Evolutionary conservation across 805 yeast genomes (phyloP), one percentile per base, ranked within the genome.

Genomic region (Candida fluviatilis): DNA sequence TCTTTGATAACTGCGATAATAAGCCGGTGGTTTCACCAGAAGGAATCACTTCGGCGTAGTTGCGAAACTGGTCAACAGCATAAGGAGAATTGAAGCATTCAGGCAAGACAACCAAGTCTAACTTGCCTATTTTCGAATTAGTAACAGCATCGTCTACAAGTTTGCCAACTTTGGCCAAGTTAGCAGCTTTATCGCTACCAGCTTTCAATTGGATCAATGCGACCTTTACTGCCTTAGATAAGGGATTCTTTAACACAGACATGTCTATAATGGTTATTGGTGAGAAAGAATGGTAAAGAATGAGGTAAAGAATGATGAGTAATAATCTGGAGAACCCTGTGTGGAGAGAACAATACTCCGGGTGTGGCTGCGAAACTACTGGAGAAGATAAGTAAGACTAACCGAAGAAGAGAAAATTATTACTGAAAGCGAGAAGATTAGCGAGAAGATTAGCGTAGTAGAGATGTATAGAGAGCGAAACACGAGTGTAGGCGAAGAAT

Each of bases 21-120:
- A 84, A 74, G 37, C 59, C 48, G 3, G 91, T 80, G 4, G 80
- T 72, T 42, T 78, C 81, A 4, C 95, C 95, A 1, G 66, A 58
- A 4, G 95, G 95, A 31, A 93, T 84, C n/a, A 60, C 50, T 59
- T 93, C 99, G 3, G 96, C 90, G 57, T 93, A 91, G 42, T 86
- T 80, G 4, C 84, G 77, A 62, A 93, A 93, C 45, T 90, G 83
- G 41, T 77, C 76, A 19, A 88, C 95, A 0, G 95, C 78, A 56
- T 93, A 93, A 2, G 98, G 98, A 1, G 96, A 86, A 59, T 91
- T 93, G 76, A 90, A 91, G 65, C 96, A 89, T 64, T 93, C 98
- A 6, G 99, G 99, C 23, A 93, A 67, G 47, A 93, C 87, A 8
- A 93, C 76, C 30, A 91, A 67, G 51, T 90, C 84, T 30, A 82